Percentiles rank a stretch among this genome's conserved stretches.
Conservation (phyloP, 495 filamentous ascomycete genomes). For the Extremus antarcticus region DNA sequence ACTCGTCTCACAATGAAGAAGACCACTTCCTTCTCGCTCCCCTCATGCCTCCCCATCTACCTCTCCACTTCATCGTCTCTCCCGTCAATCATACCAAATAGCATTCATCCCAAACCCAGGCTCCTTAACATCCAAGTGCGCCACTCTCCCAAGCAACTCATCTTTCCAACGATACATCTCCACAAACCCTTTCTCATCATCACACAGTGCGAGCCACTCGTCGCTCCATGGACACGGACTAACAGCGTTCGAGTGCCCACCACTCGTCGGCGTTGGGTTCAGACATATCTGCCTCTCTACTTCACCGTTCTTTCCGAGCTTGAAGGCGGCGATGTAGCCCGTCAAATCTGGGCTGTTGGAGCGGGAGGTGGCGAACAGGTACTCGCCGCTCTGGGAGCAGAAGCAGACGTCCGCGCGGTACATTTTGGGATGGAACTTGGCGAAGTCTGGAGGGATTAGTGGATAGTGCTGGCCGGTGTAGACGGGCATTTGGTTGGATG, state of each 20-base stretch:
- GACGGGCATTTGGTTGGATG: slow-evolving; percentile 63
- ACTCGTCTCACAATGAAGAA: too few relatives aligned
- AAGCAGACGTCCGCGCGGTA: slow-evolving; percentile 73
- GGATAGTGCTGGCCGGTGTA: slow-evolving; percentile 69
- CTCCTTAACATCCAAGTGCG: slow-evolving; percentile 61
- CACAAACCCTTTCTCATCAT: slow-evolving; percentile 74
- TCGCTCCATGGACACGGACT: slow-evolving; percentile 69
- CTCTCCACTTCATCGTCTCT: too few relatives aligned
- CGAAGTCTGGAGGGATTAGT: slow-evolving; percentile 57
- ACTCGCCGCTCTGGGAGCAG: slow-evolving; percentile 50
- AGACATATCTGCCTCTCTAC: slow-evolving; percentile 68
- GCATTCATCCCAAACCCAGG: slow-evolving; percentile 84
- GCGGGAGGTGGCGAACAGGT: slow-evolving; percentile 72
- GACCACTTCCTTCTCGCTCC: too few relatives aligned
- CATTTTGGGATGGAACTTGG: slow-evolving; percentile 32
- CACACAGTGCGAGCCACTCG: slow-evolving; percentile 74
- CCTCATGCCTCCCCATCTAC: too few relatives aligned
- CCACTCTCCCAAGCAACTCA: slow-evolving; percentile 65
- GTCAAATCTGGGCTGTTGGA: slow-evolving; percentile 63
- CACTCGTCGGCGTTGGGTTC: slow-evolving; percentile 73
- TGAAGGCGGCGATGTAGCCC: slow-evolving; percentile 71
- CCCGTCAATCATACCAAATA: slow-evolving; percentile 78
- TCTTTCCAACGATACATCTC: slow-evolving; percentile 77
- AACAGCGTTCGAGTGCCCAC: slow-evolving; percentile 76
- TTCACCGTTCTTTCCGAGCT: slow-evolving; percentile 52